A percentile compares a stretch with the other conserved stretches of the same genome.
These are phyloP conservation scores for Acrocalymma vagum DNA, from an alignment of 2,329 filamentous ascomycete species.

Conservation along the genomic window DNA sequence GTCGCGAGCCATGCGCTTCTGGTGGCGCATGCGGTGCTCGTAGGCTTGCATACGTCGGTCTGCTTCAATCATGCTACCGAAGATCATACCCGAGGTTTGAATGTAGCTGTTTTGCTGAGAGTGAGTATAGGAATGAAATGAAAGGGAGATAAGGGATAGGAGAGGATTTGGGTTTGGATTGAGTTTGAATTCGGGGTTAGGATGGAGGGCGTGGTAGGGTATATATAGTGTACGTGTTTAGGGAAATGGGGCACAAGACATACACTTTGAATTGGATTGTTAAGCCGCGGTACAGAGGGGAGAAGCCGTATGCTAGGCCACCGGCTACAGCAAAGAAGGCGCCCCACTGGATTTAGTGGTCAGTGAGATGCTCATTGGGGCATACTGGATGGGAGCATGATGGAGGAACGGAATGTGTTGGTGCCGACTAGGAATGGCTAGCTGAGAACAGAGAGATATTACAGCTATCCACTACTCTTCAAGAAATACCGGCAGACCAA, in stretches of 20 bases:
- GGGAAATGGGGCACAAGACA: constrained; percentile 11
- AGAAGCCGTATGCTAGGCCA: constrained; percentile 69
- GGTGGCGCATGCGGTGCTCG: constrained; percentile 70
- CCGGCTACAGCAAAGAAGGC: constrained; percentile 69
- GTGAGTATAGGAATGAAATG: constrained; percentile 3
- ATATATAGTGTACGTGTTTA: too few relatives aligned
- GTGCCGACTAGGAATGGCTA: background rate
- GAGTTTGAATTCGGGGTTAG: background rate
- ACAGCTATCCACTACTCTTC: background rate
- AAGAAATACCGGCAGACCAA: background rate
- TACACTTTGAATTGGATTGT: constrained; percentile 48
- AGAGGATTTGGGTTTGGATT: background rate
- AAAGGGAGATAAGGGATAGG: background rate
- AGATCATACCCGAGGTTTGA: constrained; percentile 86
- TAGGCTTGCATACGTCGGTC: constrained; percentile 73
- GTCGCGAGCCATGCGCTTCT: constrained; percentile 70
- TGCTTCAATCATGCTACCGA: constrained; percentile 79
- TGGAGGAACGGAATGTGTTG: too few relatives aligned
- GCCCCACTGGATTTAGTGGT: constrained; percentile 65
- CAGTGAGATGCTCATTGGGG: background rate
- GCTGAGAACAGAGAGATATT: background rate
- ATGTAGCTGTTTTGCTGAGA: constrained; percentile 66
- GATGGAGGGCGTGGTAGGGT: too few relatives aligned
- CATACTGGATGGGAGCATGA: too few relatives aligned
- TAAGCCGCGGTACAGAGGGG: constrained; percentile 73